phyloP scores from a whole-genome alignment of 2,329 filamentous ascomycete species.

The Colletotrichum sidae region DNA sequence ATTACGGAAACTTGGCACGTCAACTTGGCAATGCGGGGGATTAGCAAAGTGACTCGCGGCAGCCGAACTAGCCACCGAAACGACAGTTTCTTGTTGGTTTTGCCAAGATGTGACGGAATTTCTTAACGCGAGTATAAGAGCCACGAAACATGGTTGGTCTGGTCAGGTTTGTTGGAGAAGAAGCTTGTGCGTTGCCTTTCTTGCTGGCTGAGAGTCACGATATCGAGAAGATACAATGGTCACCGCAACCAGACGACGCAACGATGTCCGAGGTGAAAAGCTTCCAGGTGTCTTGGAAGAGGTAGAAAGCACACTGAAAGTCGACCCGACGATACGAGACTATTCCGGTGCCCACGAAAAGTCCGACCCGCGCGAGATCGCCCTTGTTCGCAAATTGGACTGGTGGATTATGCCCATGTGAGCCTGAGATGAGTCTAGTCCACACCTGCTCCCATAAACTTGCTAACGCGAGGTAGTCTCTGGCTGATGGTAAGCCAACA shows the following conservation, averaged over 20 bases:
- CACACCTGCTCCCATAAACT: not conserved
- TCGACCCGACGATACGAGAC: conserved; percentile 38
- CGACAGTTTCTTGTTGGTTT: not conserved
- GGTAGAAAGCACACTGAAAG: conserved; percentile 13
- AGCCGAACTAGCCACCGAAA: not conserved
- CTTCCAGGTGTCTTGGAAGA: not conserved
- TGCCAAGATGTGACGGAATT: not conserved
- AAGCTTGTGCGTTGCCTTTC: no score
- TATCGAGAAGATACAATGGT: not conserved
- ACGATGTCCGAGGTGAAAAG: not conserved
- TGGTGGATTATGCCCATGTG: conserved; percentile 49
- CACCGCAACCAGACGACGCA: not conserved
- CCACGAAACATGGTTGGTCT: not conserved
- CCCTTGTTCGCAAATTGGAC: conserved; percentile 53
- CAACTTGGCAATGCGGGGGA: conserved; percentile 20
- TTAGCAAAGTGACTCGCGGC: not conserved
- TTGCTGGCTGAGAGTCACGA: not conserved
- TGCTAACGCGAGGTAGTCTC: not conserved
- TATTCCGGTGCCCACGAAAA: conserved; percentile 54
- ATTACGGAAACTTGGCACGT: conserved; percentile 6
- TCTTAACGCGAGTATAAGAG: not conserved
- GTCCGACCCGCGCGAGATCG: conserved; percentile 53
- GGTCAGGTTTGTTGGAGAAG: not conserved
- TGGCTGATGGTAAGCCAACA: conserved; percentile 16
- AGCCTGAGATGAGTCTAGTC: not conserved